A percentile compares a stretch with the other conserved stretches of the same genome.
These are phyloP conservation scores for Nidularia pulvinata DNA, from an alignment of 768 basidiomycete genomes.

Conservation along the genomic window DNA sequence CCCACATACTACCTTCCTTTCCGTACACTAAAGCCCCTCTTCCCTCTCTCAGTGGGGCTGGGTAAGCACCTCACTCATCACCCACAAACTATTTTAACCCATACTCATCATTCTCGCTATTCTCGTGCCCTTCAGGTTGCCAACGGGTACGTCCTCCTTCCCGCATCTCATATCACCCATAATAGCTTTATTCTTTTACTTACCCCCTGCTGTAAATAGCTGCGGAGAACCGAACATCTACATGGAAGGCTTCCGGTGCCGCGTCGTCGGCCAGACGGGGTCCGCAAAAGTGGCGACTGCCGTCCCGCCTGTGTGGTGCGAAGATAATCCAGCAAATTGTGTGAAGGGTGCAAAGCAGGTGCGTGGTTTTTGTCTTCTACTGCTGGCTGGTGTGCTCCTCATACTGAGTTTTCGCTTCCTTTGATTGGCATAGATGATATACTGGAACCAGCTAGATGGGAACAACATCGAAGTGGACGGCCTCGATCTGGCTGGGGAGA, in stretches of 20 bases:
- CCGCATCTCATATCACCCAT: neutral
- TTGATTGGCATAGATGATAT: conserved; percentile 11
- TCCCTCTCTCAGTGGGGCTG: conserved; percentile 22
- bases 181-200: neutral
- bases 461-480: conserved; percentile 23
- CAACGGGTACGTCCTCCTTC: neutral
- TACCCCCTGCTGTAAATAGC: neutral
- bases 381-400: too few species aligned
- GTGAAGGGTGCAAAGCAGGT: conserved; percentile 21
- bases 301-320: conserved; percentile 21
- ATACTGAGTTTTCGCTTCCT: neutral
- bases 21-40: neutral
- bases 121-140: neutral
- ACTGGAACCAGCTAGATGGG: conserved; percentile 21
- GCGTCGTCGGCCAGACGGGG: conserved; percentile 13
- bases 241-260: conserved; percentile 22
- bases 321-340: conserved; percentile 16
- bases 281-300: conserved; percentile 12
- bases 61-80: conserved; percentile 11
- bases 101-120: neutral
- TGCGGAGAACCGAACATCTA: conserved; percentile 25
- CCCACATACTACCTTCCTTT: neutral
- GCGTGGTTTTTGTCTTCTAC: neutral
- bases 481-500: conserved; percentile 35
- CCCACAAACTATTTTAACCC: neutral